These are phyloP conservation scores for Rhizopus microsporus DNA, from an alignment of 371 early-diverging fungal species.

Conservation along the genomic window DNA sequence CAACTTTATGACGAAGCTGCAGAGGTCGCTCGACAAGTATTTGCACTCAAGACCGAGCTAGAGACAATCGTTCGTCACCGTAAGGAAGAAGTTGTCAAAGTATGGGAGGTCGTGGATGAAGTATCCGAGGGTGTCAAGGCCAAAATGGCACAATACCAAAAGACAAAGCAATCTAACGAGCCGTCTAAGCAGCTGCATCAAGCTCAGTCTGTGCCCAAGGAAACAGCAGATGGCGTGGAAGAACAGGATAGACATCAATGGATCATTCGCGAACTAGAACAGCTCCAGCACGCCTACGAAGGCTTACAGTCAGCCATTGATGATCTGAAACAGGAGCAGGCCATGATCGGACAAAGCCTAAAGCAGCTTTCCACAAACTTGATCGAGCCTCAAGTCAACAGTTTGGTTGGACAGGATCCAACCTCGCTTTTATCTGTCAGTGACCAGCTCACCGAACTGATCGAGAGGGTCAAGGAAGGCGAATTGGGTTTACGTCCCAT, in stretches of 20 bases:
- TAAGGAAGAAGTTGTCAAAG: constrained; percentile 62
- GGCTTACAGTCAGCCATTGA: constrained; percentile 38
- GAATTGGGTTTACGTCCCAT: constrained; percentile 31
- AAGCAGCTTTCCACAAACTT: constrained; percentile 25
- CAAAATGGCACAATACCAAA: constrained; percentile 16
- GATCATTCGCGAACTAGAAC: constrained; percentile 60
- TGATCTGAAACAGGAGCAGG: constrained; percentile 46
- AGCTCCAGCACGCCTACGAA: constrained; percentile 50
- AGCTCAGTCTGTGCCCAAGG: not conserved
- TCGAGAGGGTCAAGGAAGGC: constrained; percentile 37
- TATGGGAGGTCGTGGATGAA: constrained; percentile 65
- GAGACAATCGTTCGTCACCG: constrained; percentile 58
- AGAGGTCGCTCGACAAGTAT: constrained; percentile 56
- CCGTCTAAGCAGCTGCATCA: constrained; percentile 11
- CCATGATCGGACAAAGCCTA: constrained; percentile 34
- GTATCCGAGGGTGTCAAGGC: constrained; percentile 45
- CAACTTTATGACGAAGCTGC: constrained; percentile 60
- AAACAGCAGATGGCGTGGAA: constrained; percentile 22
- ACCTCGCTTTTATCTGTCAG: constrained; percentile 37
- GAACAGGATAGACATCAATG: constrained; percentile 59
- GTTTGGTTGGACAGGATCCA: constrained; percentile 38
- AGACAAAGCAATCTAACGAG: constrained; percentile 12
- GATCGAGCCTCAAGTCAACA: constrained; percentile 50
- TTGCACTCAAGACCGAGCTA: constrained; percentile 54
- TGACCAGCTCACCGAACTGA: constrained; percentile 37